Evolutionary conservation across 108 stramenopile species (phyloP).

Genomic region (Cyclotella choctawhatcheeana): DNA sequence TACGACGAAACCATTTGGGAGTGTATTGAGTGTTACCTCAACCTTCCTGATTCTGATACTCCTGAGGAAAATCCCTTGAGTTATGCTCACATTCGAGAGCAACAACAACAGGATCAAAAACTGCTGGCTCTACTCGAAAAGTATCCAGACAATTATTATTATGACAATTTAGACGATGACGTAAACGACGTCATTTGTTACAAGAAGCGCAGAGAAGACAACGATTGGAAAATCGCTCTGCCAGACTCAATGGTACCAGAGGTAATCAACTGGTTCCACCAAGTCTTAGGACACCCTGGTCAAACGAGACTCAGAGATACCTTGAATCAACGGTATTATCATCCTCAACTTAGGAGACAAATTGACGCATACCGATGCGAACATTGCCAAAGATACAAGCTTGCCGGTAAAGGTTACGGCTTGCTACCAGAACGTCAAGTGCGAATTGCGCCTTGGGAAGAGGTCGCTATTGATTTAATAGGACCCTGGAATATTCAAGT

Average conservation of each 20-base stretch:
- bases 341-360: not conserved
- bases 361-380: not conserved
- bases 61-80: not conserved
- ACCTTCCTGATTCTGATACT: not conserved
- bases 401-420: not conserved
- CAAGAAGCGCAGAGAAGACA: conserved; percentile 11
- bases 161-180: conserved; percentile 5
- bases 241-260: conserved; percentile 5
- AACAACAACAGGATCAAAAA: conserved; percentile 20
- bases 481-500: conserved; percentile 25
- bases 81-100: not conserved
- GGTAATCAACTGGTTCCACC: conserved; percentile 1
- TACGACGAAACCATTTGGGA: not conserved
- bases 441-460: not conserved
- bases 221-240: conserved; percentile 12
- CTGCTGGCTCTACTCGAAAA: conserved; percentile 1
- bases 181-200: conserved; percentile 21
- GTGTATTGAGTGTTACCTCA: conserved; percentile 12
- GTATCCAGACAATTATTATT: conserved; percentile 10
- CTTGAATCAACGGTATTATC: not conserved
- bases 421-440: conserved; percentile 6
- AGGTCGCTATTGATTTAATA: conserved; percentile 18
- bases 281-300: conserved; percentile 14
- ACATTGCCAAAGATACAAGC: conserved; percentile 3
- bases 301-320: not conserved